Base-by-base conservation (phyloP, 805 yeast species). In the Grigorovia jiainica region DNA sequence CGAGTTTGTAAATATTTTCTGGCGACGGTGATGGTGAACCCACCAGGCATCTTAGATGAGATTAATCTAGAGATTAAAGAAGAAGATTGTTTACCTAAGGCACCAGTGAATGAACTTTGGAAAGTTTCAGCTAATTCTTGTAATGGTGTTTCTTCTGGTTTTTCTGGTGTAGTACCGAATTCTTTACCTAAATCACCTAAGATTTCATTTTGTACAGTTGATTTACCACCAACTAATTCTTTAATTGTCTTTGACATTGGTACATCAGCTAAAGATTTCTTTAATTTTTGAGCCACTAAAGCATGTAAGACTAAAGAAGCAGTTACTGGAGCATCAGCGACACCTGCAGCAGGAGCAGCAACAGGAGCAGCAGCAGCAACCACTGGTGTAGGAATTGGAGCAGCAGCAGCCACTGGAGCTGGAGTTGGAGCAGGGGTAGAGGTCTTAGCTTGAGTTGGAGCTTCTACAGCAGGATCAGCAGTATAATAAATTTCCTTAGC, bases 1-100 rank as follows among this genome's bases (percentile, higher is more conserved):
- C 90, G 79, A 36, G 89, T 61, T 69, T 84, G 89, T 63, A 92
- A 76, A 68, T 92, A 85, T 65, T 89, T 87, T 73, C 97, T 82
- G 40, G 95, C 95, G 50, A 76, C 71, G 47, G 96, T 82, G 54
- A 90, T 81, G 38, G 95, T 83, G 68, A 90, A 92, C 17, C 99
- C 99, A 75, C 99, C 99, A 42, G 99, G 97, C 97, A 92, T 92
- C 72, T 92, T 92, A 23, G 97, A 82, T 9, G 97, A 80, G 72
- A 89, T 83, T 59, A 92, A 74, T 68, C 97, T 82, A 48, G 95
- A 85, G 49, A 90, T 72, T 57, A 92, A 75, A 23, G 96, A 82
- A 31, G 87, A 68, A 2, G 97, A 82, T 58, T 89, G 95, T 66
- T 92, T 92, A 64, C 99, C 99, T 52, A 92, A 76, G 50, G 78